Conservation (phyloP, 805 yeast species). For the Kuraishia floccosa region DNA sequence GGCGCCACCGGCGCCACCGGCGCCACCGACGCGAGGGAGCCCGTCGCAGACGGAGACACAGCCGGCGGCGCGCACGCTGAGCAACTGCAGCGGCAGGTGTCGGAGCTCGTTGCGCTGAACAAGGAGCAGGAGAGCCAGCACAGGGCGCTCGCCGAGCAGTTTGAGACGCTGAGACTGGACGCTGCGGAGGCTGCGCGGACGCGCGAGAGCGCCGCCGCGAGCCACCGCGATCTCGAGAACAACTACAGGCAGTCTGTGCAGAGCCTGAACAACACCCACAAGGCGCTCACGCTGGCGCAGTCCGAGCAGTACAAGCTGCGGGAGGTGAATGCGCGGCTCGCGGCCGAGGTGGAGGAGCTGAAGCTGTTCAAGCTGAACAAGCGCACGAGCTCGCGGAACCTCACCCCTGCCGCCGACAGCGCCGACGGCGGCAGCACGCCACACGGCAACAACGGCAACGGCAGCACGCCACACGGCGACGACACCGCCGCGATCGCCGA, state of each 20-base stretch:
- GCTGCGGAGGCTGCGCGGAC: neutral
- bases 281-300: conserved; percentile 65
- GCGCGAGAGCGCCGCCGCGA: conserved; percentile 8
- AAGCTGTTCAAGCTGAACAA: conserved; percentile 32
- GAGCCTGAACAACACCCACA: conserved; percentile 62
- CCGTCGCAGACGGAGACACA: conserved; percentile 3
- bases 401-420: conserved; percentile 10
- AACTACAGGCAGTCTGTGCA: conserved; percentile 64
- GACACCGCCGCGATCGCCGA: neutral
- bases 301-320: conserved; percentile 56
- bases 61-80: conserved; percentile 14
- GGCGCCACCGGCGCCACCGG: conserved; percentile 4
- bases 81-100: conserved; percentile 43
- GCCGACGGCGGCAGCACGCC: neutral
- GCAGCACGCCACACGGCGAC: neutral
- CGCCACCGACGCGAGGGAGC: neutral
- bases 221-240: conserved; percentile 33
- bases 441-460: neutral
- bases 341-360: conserved; percentile 60
- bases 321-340: conserved; percentile 40
- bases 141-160: conserved; percentile 11
- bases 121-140: conserved; percentile 12
- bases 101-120: conserved; percentile 30
- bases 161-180: neutral
- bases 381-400: conserved; percentile 16